Conservation (phyloP, 768 basidiomycete species). For the Lentinula raphanica region DNA sequence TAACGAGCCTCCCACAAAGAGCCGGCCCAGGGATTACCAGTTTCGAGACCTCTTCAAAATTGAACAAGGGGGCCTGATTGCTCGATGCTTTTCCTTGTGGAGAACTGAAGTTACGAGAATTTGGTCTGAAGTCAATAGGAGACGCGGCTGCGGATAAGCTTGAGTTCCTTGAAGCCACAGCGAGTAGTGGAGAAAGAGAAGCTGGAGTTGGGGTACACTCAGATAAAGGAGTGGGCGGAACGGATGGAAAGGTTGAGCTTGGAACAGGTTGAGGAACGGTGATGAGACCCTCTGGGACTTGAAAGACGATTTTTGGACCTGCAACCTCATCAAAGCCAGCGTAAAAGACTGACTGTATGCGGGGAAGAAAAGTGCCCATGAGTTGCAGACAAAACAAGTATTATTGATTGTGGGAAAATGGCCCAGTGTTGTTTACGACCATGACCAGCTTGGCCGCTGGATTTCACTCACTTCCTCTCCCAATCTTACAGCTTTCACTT, state of each 20-base stretch:
- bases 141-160: slow-evolving; percentile 44
- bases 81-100: slow-evolving; percentile 45
- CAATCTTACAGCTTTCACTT: slow-evolving; percentile 69
- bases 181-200: slow-evolving; percentile 16
- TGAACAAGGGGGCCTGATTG: slow-evolving; percentile 53
- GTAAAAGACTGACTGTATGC: slow-evolving; percentile 88
- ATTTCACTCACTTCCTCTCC: slow-evolving; percentile 57
- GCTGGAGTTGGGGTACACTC: slow-evolving; percentile 24
- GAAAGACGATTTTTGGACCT: slow-evolving; percentile 87
- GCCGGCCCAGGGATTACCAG: slow-evolving; percentile 89
- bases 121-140: slow-evolving; percentile 37
- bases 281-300: slow-evolving; percentile 91
- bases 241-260: slow-evolving; percentile 18
- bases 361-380: slow-evolving; percentile 69
- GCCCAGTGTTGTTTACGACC: slow-evolving; percentile 14
- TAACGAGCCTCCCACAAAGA: slow-evolving; percentile 85
- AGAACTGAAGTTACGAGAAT: slow-evolving; percentile 36
- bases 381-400: slow-evolving; percentile 13
- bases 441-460: slow-evolving; percentile 27
- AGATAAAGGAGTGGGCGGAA: slow-evolving; percentile 36
- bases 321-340: slow-evolving; percentile 82
- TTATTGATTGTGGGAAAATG: slow-evolving; percentile 14
- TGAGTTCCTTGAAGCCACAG: slow-evolving; percentile 42
- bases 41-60: slow-evolving; percentile 87
- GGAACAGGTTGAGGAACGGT: slow-evolving; percentile 32